Percentiles rank a stretch among this genome's conserved stretches.
Evolutionary conservation across 2,329 filamentous ascomycete genomes (phyloP).

Genomic region (Penicillium sp.): DNA sequence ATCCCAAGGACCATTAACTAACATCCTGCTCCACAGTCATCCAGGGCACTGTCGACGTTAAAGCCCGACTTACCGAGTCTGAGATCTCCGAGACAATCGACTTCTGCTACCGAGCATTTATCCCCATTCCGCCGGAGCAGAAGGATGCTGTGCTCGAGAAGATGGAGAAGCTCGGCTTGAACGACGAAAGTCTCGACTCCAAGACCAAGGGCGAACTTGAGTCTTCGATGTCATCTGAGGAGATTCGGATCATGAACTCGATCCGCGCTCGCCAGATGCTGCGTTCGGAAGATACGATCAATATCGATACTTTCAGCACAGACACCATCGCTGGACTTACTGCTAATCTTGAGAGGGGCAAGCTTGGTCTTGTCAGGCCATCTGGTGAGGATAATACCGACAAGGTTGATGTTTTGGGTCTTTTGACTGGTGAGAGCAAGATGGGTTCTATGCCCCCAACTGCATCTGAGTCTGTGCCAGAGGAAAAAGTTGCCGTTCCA

Average conservation of each 20-base stretch:
- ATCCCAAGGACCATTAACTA: neutral
- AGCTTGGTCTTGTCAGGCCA: slow-evolving; percentile 66
- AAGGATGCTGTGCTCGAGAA: slow-evolving; percentile 3
- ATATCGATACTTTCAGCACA: slow-evolving; percentile 38
- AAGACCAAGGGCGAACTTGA: slow-evolving; percentile 10
- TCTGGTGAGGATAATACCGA: slow-evolving; percentile 58
- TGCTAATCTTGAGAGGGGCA: slow-evolving; percentile 1
- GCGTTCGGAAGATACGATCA: slow-evolving; percentile 35
- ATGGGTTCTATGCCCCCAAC: too few relatives aligned
- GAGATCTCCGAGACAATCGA: slow-evolving; percentile 27
- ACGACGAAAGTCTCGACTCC: neutral
- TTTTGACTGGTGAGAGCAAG: neutral
- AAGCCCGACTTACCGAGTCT: slow-evolving; percentile 24
- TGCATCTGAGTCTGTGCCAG: too few relatives aligned
- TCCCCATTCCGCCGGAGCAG: neutral
- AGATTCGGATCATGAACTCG: slow-evolving; percentile 31
- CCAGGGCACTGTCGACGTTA: slow-evolving; percentile 30
- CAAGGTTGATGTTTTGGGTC: slow-evolving; percentile 3
- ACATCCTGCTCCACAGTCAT: slow-evolving; percentile 25
- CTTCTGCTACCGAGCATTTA: slow-evolving; percentile 20
- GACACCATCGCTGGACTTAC: slow-evolving; percentile 34
- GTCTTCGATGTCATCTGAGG: slow-evolving; percentile 27
- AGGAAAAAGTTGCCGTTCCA: too few relatives aligned
- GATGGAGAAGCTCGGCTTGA: slow-evolving; percentile 3
- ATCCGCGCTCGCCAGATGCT: slow-evolving; percentile 37